Conservation (phyloP, 495 filamentous ascomycete species). For the Aspergillus steynii region DNA sequence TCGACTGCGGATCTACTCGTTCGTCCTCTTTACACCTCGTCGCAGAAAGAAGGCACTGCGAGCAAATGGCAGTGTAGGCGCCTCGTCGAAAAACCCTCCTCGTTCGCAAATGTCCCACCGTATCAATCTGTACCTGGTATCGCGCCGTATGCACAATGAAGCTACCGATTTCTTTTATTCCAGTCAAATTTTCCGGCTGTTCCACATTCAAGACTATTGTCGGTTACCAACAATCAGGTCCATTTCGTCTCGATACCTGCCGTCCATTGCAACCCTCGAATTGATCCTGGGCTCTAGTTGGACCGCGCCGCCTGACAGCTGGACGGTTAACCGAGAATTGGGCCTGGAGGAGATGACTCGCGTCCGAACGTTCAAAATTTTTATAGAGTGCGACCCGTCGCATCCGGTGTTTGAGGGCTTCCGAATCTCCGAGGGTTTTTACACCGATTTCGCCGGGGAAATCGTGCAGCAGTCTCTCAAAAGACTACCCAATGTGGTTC, state of each 20-base stretch:
- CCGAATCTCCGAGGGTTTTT: slow-evolving; percentile 66
- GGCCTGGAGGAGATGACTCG: slow-evolving; percentile 64
- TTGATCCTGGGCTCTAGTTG: slow-evolving; percentile 80
- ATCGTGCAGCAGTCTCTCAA: slow-evolving; percentile 61
- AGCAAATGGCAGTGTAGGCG: slow-evolving; percentile 58
- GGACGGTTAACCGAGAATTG: slow-evolving; percentile 66
- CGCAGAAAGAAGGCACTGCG: slow-evolving; percentile 28
- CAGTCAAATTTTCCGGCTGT: slow-evolving; percentile 73
- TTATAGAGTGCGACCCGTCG: slow-evolving; percentile 77
- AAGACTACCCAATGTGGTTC: slow-evolving; percentile 57
- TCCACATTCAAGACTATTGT: slow-evolving; percentile 69
- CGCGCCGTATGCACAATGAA: slow-evolving; percentile 66
- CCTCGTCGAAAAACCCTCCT: slow-evolving; percentile 66
- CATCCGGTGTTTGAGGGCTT: slow-evolving; percentile 73
- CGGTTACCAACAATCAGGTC: slow-evolving; percentile 52
- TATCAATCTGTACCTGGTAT: slow-evolving; percentile 62
- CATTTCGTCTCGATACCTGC: slow-evolving; percentile 61
- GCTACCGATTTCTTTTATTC: slow-evolving; percentile 74
- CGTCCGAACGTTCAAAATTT: slow-evolving; percentile 67
- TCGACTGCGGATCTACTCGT: slow-evolving; percentile 67
- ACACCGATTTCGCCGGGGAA: slow-evolving; percentile 66
- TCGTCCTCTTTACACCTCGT: slow-evolving; percentile 55
- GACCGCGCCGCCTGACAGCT: slow-evolving; percentile 70
- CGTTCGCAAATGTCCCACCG: slow-evolving; percentile 50
- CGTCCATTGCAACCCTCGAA: slow-evolving; percentile 66